Conservation (phyloP, 192 early-diverging fungal genomes). For the Cladochytrium replicatum region DNA sequence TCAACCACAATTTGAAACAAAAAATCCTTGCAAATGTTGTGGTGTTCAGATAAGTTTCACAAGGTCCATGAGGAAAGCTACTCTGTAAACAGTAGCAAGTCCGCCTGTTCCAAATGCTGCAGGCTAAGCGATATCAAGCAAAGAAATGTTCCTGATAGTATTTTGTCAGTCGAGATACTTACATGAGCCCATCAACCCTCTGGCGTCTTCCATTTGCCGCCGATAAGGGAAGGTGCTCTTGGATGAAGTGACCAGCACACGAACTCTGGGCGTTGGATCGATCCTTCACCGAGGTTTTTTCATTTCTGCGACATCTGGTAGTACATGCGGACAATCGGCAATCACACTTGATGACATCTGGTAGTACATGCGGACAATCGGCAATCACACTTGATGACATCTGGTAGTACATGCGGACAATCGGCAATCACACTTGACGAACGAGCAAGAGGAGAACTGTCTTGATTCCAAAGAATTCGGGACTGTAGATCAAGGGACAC, state of each 20-base stretch:
- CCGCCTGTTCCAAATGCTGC: conserved; percentile 1
- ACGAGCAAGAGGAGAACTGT: conserved; percentile 1
- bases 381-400: too few species aligned
- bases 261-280: conserved; percentile 33
- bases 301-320: conserved; percentile 37
- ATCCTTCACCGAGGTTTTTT: conserved; percentile 35
- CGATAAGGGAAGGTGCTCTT: conserved; percentile 25
- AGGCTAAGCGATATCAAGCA: conserved; percentile 13
- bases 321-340: background rate
- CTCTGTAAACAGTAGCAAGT: conserved; percentile 26
- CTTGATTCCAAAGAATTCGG: conserved; percentile 24
- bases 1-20: too few species aligned
- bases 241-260: conserved; percentile 41
- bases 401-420: background rate
- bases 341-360: too few species aligned
- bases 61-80: conserved; percentile 45
- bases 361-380: background rate
- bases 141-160: conserved; percentile 4
- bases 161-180: too few species aligned
- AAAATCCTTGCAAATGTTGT: too few species aligned
- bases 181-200: conserved; percentile 36
- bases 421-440: too few species aligned
- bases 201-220: conserved; percentile 19
- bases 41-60: too few species aligned
- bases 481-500: conserved; percentile 31